Percentiles rank a stretch among this genome's conserved stretches.
Evolutionary conservation across 805 yeast genomes (phyloP).

Genomic region (Wickerhamomyces chaumierensis): DNA sequence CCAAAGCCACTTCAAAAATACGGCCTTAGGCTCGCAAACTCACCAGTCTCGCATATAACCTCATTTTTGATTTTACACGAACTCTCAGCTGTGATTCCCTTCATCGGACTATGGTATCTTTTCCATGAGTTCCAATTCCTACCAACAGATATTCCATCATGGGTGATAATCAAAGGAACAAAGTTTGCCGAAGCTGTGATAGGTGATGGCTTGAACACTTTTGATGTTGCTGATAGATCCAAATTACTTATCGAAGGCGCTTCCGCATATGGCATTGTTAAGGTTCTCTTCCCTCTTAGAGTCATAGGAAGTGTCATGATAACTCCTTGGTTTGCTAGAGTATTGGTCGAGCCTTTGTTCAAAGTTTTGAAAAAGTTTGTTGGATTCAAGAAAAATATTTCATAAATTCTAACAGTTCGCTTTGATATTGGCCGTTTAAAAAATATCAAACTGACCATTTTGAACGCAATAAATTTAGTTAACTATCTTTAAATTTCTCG

Average conservation of each 20-base stretch:
- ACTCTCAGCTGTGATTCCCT: slow-evolving; percentile 61
- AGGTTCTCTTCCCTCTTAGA: slow-evolving; percentile 44
- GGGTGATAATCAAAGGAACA: slow-evolving; percentile 50
- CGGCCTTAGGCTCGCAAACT: slow-evolving; percentile 35
- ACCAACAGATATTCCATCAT: slow-evolving; percentile 45
- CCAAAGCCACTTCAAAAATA: slow-evolving; percentile 42
- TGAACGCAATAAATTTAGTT: too few relatives aligned
- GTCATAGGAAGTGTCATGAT: slow-evolving; percentile 35
- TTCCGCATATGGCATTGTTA: slow-evolving; percentile 60
- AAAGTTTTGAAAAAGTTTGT: slow-evolving; percentile 4
- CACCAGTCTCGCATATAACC: slow-evolving; percentile 51
- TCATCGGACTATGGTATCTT: slow-evolving; percentile 55
- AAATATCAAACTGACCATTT: too few relatives aligned
- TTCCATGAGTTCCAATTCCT: slow-evolving; percentile 44
- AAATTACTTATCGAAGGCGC: slow-evolving; percentile 60
- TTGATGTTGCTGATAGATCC: slow-evolving; percentile 38
- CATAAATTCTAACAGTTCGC: too few relatives aligned
- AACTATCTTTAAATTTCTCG: too few relatives aligned
- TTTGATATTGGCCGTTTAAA: too few relatives aligned
- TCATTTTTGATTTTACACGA: slow-evolving; percentile 65
- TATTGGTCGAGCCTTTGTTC: slow-evolving; percentile 35
- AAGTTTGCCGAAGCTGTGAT: slow-evolving; percentile 44
- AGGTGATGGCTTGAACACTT: slow-evolving; percentile 18
- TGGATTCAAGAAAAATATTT: not conserved
- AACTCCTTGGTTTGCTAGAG: slow-evolving; percentile 49